Base-by-base conservation (phyloP, 2,329 filamentous ascomycete genomes). In the Fusarium hostae region DNA sequence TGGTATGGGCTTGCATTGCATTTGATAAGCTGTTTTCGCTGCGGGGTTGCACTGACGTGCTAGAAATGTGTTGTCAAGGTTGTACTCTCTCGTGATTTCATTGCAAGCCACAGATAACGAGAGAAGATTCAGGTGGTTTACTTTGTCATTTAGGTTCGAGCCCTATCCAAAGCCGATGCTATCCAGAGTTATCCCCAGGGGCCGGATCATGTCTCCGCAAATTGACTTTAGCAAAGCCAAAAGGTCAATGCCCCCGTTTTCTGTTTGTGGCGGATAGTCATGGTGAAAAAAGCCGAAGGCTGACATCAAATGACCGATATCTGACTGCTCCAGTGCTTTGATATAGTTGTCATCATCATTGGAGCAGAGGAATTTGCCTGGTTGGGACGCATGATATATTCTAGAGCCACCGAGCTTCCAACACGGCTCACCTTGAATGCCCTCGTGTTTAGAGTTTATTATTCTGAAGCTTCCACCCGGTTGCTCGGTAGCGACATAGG, bases 361-460 rank as follows among this genome's bases (percentile, higher is more conserved):
- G 2, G 22, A 4, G 7, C 12, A n/a, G 10, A 54, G n/a, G 5
- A 41, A 18, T 2, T 16, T 7, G 4, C 22, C 28, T 11, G 18
- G 10, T 32, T 55, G 13, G 3, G n/a, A 41, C 11, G 9, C 18
- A 12, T 13, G 6, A 7, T 24, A 26, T 26, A 40, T 41, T 30
- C 22, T 26, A 11, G 34, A 34, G 8, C 34, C 26, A 4, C 26
- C 16, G 8, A 54, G 26, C 4, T 59, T 59, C 28, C 35, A 55
- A 9, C 6, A 59, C 11, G 28, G 35, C 8, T 18, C 22, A 5
- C 28, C 28, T 22, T 26, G 6, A 5, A 28, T 18, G 6, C 11
- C 18, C 9, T n/a, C 13, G 11, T 55, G 6, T 9, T 55, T 3
- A 4, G 10, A 1, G 0, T 3, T 37, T 2, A 41, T 20, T 5